phyloP scores from a whole-genome alignment of 257 asterid genomes.

The Scutellaria baicalensis region DNA sequence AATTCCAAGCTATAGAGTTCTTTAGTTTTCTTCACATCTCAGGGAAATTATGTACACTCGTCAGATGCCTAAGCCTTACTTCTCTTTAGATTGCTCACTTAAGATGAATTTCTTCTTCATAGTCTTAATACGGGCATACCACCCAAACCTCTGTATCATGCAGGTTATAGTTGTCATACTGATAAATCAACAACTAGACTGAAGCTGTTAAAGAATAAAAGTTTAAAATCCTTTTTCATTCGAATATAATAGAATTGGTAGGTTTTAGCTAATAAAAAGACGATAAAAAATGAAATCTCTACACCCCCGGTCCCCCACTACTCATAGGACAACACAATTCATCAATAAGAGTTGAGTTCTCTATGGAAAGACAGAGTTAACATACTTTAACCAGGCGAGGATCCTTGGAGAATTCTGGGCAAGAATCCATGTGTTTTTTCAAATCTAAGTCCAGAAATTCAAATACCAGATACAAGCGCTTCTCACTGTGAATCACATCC shows the following conservation, averaged over 20 bases:
- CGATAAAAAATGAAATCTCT: background rate
- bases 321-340: conserved; percentile 8
- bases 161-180: background rate
- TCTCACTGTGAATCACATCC: conserved; percentile 97
- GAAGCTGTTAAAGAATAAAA: background rate
- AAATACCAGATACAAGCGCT: conserved; percentile 82
- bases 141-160: background rate
- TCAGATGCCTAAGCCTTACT: background rate
- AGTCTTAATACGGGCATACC: background rate
- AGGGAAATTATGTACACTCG: background rate
- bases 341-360: conserved; percentile 1
- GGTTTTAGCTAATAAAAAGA: no score
- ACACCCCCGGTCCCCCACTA: background rate
- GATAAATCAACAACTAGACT: conserved; percentile 6
- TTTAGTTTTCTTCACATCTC: conserved; percentile 1
- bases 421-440: conserved; percentile 97
- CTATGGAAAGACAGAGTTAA: conserved; percentile 16
- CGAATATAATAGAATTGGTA: no score
- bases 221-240: background rate
- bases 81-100: background rate
- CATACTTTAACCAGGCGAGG: conserved; percentile 74
- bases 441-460: conserved; percentile 95
- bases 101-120: background rate
- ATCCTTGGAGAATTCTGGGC: conserved; percentile 84
- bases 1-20: background rate